Evolutionary conservation across 768 basidiomycete species (phyloP).

Genomic region (Baorangia bicolor): DNA sequence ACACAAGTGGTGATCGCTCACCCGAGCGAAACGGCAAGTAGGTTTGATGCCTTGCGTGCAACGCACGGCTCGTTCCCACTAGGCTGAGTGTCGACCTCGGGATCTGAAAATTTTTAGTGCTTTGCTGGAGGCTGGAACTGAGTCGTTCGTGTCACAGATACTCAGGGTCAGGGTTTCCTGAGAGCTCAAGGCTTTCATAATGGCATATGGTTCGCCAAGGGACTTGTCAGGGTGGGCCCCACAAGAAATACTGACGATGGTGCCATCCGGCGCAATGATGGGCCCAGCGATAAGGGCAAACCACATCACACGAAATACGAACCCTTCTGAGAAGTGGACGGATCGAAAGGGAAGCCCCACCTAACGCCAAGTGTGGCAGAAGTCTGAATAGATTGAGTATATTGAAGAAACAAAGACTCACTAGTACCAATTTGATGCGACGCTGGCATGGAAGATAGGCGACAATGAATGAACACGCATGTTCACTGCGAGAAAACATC

Average conservation of each 20-base stretch:
- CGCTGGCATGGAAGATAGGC: background rate
- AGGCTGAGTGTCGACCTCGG: background rate
- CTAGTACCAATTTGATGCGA: background rate
- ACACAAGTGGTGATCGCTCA: background rate
- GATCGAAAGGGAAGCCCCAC: background rate
- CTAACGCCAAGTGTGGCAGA: background rate
- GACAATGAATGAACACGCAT: background rate
- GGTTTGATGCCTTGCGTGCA: conserved; percentile 15
- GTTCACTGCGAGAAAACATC: background rate
- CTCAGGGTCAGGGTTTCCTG: conserved; percentile 23
- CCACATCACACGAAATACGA: too few relatives aligned
- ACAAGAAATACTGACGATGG: background rate
- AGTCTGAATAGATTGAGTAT: background rate
- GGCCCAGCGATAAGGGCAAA: background rate
- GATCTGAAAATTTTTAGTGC: background rate
- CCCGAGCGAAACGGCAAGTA: background rate
- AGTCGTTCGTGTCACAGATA: conserved; percentile 1
- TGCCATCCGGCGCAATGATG: background rate
- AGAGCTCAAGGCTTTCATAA: conserved; percentile 13
- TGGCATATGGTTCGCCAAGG: background rate
- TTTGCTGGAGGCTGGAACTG: background rate
- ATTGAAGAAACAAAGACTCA: background rate
- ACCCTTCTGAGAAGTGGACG: background rate
- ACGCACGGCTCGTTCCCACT: conserved; percentile 7
- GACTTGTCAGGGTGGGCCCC: background rate